Conservation (phyloP, 1,284 basidiomycete genomes). For the Apiotrichum porosum region DNA sequence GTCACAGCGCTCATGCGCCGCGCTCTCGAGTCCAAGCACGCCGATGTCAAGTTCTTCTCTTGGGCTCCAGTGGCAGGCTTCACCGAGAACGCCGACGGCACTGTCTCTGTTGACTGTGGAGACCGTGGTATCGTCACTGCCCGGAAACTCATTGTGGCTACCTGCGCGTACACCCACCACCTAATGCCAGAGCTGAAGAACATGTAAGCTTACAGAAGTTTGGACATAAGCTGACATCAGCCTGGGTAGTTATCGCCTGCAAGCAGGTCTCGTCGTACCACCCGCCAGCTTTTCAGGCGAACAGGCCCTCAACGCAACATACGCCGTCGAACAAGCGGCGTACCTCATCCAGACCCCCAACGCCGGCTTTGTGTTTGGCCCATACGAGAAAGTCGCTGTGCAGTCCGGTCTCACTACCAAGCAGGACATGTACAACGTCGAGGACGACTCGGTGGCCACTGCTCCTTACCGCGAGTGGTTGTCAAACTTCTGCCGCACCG, state of each 20-base stretch:
- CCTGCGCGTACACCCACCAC: slow-evolving; percentile 36
- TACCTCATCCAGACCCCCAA: slow-evolving; percentile 29
- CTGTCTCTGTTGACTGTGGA: slow-evolving; percentile 21
- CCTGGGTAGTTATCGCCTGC: slow-evolving; percentile 23
- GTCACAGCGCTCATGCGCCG: slow-evolving; percentile 11
- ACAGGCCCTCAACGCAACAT: slow-evolving; percentile 14
- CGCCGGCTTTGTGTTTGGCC: slow-evolving; percentile 24
- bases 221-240: slow-evolving; percentile 8
- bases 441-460: slow-evolving; percentile 10
- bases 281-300: slow-evolving; percentile 20
- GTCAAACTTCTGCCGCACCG: slow-evolving; percentile 11
- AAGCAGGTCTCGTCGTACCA: slow-evolving; percentile 25
- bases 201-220: too few species aligned
- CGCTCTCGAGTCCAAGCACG: not conserved
- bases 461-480: slow-evolving; percentile 1
- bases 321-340: slow-evolving; percentile 23
- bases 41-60: slow-evolving; percentile 9
- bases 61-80: slow-evolving; percentile 10
- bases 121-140: slow-evolving; percentile 23
- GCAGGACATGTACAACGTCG: slow-evolving; percentile 1
- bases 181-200: slow-evolving; percentile 20
- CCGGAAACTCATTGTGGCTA: slow-evolving; percentile 30
- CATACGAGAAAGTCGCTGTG: slow-evolving; percentile 6
- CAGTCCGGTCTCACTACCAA: not conserved
- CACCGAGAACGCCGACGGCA: slow-evolving; percentile 1